phyloP scores from a whole-genome alignment of 352 stramenopile genomes.

The Elongisporangium senticosum region DNA sequence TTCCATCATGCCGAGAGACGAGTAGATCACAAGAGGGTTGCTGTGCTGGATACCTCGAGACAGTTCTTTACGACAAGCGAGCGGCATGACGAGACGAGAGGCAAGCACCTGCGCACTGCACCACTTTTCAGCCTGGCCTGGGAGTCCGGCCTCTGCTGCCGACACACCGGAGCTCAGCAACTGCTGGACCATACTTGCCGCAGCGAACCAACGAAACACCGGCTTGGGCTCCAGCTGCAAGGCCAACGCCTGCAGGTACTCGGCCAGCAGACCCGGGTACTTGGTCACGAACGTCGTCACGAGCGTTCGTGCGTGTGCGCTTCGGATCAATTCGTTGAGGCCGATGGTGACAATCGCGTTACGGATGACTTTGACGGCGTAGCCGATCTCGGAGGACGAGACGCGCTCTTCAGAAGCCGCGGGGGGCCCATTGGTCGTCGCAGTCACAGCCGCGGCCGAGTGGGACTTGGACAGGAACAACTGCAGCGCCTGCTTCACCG shows the following conservation, averaged over 20 bases:
- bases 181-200: conserved; percentile 64
- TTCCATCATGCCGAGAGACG: conserved; percentile 60
- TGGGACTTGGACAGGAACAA: conserved; percentile 41
- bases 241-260: conserved; percentile 51
- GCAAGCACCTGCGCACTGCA: conserved; percentile 47
- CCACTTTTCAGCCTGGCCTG: conserved; percentile 10
- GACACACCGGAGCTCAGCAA: conserved; percentile 28
- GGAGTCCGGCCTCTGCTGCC: neutral
- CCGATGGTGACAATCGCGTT: conserved; percentile 58
- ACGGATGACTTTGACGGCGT: conserved; percentile 59
- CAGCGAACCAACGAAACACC: conserved; percentile 74
- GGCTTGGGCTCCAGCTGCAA: conserved; percentile 70
- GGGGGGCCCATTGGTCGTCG: conserved; percentile 1
- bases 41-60: conserved; percentile 74
- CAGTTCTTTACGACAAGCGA: conserved; percentile 74
- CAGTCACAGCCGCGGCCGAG: conserved; percentile 1
- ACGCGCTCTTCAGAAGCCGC: conserved; percentile 10
- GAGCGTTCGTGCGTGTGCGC: conserved; percentile 41
- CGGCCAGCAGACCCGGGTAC: conserved; percentile 56
- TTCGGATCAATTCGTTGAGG: conserved; percentile 56
- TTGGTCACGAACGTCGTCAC: conserved; percentile 46
- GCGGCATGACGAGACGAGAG: conserved; percentile 56
- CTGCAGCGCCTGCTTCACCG: conserved; percentile 29
- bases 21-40: conserved; percentile 75
- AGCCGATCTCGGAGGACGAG: conserved; percentile 32